These are phyloP conservation scores for Beauveria scarabaeidicola DNA, from an alignment of 2,329 filamentous ascomycete species.

Conservation along the genomic window DNA sequence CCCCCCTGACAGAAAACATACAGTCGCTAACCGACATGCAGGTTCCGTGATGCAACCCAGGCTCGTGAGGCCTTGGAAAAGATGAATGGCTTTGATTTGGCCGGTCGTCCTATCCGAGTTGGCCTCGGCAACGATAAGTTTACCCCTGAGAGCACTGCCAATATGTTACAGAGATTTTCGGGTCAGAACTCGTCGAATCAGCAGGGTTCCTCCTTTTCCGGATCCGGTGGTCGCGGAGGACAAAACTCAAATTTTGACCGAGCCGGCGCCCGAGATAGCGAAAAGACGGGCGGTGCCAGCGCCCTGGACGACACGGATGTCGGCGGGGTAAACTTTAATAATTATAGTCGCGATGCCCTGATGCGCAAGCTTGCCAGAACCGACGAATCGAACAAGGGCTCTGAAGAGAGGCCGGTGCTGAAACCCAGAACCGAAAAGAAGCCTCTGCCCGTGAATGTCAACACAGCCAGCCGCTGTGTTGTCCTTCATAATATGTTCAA, in stretches of 20 bases:
- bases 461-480: slow-evolving; percentile 88
- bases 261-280: slow-evolving; percentile 77
- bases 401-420: slow-evolving; percentile 61
- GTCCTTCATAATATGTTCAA: slow-evolving; percentile 95
- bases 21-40: slow-evolving; percentile 34
- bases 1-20: rapidly evolving
- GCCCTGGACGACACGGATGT: slow-evolving; percentile 97
- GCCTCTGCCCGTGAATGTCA: slow-evolving; percentile 74
- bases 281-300: slow-evolving; percentile 85
- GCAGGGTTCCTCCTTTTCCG: slow-evolving; percentile 87
- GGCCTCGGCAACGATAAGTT: slow-evolving; percentile 99
- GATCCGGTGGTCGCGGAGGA: slow-evolving; percentile 76
- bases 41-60: slow-evolving; percentile 81
- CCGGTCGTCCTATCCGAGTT: slow-evolving; percentile 93
- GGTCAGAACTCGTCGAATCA: slow-evolving; percentile 63
- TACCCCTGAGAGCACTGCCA: slow-evolving; percentile 91
- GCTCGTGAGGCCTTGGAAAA: slow-evolving; percentile 94
- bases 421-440: slow-evolving; percentile 75
- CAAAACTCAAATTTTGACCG: slow-evolving; percentile 87
- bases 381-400: slow-evolving; percentile 65
- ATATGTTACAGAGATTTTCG: slow-evolving; percentile 85
- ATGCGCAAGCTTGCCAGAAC: slow-evolving; percentile 98
- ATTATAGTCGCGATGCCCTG: slow-evolving; percentile 95
- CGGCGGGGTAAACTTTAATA: slow-evolving; percentile 97
- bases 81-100: slow-evolving; percentile 99